phyloP scores from a whole-genome alignment of 2,329 filamentous ascomycete genomes.

The Hypoxylon sp. region DNA sequence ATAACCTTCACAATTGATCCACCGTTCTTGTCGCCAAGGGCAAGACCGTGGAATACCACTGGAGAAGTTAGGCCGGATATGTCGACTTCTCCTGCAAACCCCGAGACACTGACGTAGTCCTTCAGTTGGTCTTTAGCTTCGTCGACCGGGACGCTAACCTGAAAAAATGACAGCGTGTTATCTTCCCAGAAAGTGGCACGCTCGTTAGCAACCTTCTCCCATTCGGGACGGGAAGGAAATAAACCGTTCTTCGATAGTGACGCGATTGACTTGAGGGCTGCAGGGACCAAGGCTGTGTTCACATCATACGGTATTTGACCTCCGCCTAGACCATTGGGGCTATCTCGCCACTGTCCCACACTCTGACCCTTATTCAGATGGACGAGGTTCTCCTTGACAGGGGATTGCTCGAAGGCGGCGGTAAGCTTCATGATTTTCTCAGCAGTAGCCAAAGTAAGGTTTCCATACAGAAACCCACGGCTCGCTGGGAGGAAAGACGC shows the following conservation, averaged over 20 bases:
- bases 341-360: conserved; percentile 72
- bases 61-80: conserved; percentile 52
- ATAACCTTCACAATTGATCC: conserved; percentile 63
- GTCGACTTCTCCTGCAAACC: conserved; percentile 57
- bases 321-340: conserved; percentile 65
- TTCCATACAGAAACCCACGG: conserved; percentile 59
- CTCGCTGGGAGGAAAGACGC: conserved; percentile 62
- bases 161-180: conserved; percentile 65
- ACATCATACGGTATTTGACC: conserved; percentile 72
- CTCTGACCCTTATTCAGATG: conserved; percentile 61
- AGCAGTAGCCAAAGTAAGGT: conserved; percentile 61
- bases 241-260: conserved; percentile 59
- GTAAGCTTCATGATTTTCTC: conserved; percentile 67
- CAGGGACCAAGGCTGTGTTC: conserved; percentile 69
- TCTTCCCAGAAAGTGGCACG: conserved; percentile 71
- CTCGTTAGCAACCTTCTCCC: conserved; percentile 54
- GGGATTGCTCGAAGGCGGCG: conserved; percentile 61
- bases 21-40: conserved; percentile 61
- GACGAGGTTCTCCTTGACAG: conserved; percentile 63
- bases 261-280: conserved; percentile 66
- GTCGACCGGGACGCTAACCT: conserved; percentile 53
- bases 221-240: conserved; percentile 58
- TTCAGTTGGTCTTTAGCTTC: conserved; percentile 58
- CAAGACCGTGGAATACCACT: conserved; percentile 63
- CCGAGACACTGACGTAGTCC: conserved; percentile 55